Conservation (phyloP, 208 protist genomes). For the Naegleria gruberi region DNA sequence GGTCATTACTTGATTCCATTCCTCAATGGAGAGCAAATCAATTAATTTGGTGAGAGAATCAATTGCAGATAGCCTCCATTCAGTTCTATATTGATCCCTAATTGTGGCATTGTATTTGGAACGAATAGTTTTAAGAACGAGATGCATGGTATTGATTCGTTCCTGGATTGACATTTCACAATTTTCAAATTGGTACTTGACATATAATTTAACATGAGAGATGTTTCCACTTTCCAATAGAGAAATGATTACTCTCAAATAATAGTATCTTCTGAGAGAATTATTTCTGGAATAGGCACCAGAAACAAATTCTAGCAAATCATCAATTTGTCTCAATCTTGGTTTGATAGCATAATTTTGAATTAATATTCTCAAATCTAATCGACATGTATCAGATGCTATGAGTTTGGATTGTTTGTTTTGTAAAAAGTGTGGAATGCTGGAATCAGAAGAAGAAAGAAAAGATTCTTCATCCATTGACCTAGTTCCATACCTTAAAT, state of each 20-base stretch:
- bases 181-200: neutral
- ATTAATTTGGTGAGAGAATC: neutral
- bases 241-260: neutral
- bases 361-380: neutral
- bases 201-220: neutral
- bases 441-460: neutral
- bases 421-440: neutral
- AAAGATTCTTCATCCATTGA: neutral
- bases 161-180: neutral
- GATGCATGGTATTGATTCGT: neutral
- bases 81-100: neutral
- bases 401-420: neutral
- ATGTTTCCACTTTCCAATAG: neutral
- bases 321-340: neutral
- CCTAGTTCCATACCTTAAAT: neutral
- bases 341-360: neutral
- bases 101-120: neutral
- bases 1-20: neutral
- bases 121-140: neutral
- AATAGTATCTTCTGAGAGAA: neutral
- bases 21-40: neutral
- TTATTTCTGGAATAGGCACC: neutral
- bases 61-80: neutral
- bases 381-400: neutral
- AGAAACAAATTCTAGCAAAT: neutral